Evolutionary conservation across 2,329 filamentous ascomycete species (phyloP), one percentile per base, ranked within the genome.

Genomic region (Sclerotinia subarctica): DNA sequence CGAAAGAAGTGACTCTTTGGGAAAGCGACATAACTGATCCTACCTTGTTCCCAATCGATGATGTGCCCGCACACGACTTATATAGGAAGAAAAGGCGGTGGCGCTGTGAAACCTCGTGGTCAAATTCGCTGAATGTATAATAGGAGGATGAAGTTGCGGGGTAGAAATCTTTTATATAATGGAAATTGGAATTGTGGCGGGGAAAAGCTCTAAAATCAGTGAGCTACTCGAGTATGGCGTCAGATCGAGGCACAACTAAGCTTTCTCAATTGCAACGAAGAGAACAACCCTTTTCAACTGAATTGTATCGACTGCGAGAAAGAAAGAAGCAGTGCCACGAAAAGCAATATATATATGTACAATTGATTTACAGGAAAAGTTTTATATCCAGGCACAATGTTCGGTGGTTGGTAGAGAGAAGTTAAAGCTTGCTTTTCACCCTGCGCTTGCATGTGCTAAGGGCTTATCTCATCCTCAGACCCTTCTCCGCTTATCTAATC

Each of bases 1-100:
- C 73, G 24, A 71, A 64, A 26, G 73, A 73, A 2, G 72, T 72
- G 5, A 75, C 70, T 66, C 73, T 66, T 38, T 73, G 68, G 35
- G 71, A 69, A 11, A 74, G 52, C 21, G 72, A 73, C 72, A 74
- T 74, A 6, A 15, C 53, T 35, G 0, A 26, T 4, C n/a, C 46
- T 11, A 38, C 59, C 29, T 26, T 19, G 4, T 38, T 13, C 32
- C 21, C 26, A 47, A 21, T 38, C 58, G 10, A n/a, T 54, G 11
- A 29, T 24, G 38, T 24, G 24, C 49, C 26, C 15, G 42, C 24
- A 59, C 57, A 19, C 46, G 32, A 44, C 21, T 49, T 62, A 38
- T 51, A 51, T 26, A 51, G 15, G 47, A 26, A 38, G 13, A 51
- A 49, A 19, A 35, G n/a, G 46, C 59, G 46, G 59, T 51, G 59